Conservation (phyloP, 2,329 filamentous ascomycete species). For the Alternaria longipes region DNA sequence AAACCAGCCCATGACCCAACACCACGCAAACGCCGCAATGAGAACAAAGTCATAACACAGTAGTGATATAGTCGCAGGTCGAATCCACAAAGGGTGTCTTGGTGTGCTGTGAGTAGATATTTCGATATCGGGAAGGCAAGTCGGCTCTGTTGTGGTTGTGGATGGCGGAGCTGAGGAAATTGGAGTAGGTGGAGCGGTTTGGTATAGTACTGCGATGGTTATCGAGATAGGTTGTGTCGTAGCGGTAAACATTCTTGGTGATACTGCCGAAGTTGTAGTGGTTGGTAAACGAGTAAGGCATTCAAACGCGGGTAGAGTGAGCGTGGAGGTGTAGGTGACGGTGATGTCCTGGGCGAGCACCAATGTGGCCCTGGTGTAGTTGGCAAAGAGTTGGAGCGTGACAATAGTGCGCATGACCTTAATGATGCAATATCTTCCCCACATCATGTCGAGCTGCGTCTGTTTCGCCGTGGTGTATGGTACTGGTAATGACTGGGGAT, state of each 20-base stretch:
- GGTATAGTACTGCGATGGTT: not conserved
- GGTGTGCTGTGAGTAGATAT: not conserved
- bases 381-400: not conserved
- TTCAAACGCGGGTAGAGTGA: not conserved
- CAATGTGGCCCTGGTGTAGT: not conserved
- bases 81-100: conserved; percentile 13
- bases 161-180: not conserved
- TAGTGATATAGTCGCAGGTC: conserved; percentile 22
- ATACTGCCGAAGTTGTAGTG: not conserved
- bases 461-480: not conserved
- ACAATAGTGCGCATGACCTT: not conserved
- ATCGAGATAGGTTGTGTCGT: not conserved
- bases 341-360: not conserved
- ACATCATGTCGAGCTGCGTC: not conserved
- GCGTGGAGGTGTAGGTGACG: not conserved
- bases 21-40: conserved; percentile 22
- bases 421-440: not conserved
- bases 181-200: not conserved
- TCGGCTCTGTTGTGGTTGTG: not conserved
- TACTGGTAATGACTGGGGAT: not conserved
- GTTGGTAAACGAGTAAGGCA: not conserved
- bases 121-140: not conserved
- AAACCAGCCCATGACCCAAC: conserved; percentile 18
- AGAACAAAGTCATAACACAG: conserved; percentile 31
- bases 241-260: not conserved